A percentile compares a stretch with the other conserved stretches of the same genome.
Conservation (phyloP, 257 asterid species). For the Plantago elongata region DNA sequence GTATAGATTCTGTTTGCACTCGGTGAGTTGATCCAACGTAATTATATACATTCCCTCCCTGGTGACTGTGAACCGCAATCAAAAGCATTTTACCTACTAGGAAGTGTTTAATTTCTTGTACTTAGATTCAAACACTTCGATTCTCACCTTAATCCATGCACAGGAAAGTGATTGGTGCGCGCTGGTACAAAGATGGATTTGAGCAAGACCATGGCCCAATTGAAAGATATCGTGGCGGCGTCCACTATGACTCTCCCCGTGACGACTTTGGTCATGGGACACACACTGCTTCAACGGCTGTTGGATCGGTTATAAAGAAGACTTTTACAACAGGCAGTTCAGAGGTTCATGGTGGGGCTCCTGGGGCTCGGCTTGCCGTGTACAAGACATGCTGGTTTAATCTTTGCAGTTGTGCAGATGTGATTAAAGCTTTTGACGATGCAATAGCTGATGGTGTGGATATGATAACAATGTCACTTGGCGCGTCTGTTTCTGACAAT, state of each 20-base stretch:
- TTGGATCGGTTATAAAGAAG: conserved; percentile 2
- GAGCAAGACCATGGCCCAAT: conserved; percentile 7
- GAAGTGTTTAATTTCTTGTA: too few species aligned
- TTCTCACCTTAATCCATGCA: not conserved
- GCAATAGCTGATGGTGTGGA: not conserved
- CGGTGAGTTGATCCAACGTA: conserved; percentile 9
- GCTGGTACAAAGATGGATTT: conserved; percentile 19
- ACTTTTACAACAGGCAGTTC: not conserved
- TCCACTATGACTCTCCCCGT: conserved; percentile 1
- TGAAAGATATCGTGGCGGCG: not conserved
- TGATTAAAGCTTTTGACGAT: not conserved
- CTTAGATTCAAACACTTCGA: not conserved
- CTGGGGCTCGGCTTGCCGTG: conserved; percentile 16
- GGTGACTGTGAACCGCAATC: not conserved
- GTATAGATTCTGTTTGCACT: conserved; percentile 1
- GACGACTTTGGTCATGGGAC: conserved; percentile 24
- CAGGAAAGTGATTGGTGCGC: conserved; percentile 21
- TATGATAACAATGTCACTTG: too few species aligned
- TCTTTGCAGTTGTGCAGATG: conserved; percentile 11
- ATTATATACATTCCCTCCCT: too few species aligned
- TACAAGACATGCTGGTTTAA: conserved; percentile 19
- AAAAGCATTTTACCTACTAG: not conserved
- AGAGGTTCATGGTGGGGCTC: conserved; percentile 17
- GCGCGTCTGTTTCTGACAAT: not conserved
- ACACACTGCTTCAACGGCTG: conserved; percentile 20